Conservation (phyloP, 805 yeast genomes). For the Teunomyces lycoperdinae region DNA sequence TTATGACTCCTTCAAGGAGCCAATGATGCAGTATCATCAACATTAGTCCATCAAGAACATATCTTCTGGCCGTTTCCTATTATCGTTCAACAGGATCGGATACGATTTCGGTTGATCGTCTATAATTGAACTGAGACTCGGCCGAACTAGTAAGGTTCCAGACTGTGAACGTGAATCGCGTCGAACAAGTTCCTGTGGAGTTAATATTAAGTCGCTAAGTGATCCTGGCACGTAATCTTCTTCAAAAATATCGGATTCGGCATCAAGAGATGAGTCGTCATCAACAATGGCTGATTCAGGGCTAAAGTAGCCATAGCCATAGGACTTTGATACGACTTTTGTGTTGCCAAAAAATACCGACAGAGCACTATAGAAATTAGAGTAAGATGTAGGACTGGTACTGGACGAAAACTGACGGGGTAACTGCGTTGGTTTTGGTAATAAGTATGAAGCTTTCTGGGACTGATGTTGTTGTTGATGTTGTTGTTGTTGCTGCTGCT, state of each 20-base stretch:
- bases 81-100: conserved; percentile 10
- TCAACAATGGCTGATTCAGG: conserved; percentile 27
- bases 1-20: background rate
- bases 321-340: conserved; percentile 4
- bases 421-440: background rate
- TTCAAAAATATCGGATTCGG: conserved; percentile 36
- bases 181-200: conserved; percentile 71
- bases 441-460: background rate
- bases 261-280: conserved; percentile 26
- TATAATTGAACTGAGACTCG: conserved; percentile 17
- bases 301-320: conserved; percentile 9
- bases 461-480: background rate
- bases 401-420: conserved; percentile 12
- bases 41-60: conserved; percentile 39
- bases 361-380: background rate
- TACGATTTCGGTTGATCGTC: conserved; percentile 3
- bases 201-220: conserved; percentile 67
- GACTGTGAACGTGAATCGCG: conserved; percentile 63
- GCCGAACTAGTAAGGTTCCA: conserved; percentile 39
- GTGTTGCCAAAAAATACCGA: conserved; percentile 2
- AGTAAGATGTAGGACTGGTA: conserved; percentile 6
- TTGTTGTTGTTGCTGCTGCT: background rate
- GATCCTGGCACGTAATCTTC: conserved; percentile 84
- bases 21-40: background rate
- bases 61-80: conserved; percentile 21